Evolutionary conservation across 345 rosid genomes (phyloP), one percentile per base, ranked within the genome.

Genomic region (Pistacia integerrima): DNA sequence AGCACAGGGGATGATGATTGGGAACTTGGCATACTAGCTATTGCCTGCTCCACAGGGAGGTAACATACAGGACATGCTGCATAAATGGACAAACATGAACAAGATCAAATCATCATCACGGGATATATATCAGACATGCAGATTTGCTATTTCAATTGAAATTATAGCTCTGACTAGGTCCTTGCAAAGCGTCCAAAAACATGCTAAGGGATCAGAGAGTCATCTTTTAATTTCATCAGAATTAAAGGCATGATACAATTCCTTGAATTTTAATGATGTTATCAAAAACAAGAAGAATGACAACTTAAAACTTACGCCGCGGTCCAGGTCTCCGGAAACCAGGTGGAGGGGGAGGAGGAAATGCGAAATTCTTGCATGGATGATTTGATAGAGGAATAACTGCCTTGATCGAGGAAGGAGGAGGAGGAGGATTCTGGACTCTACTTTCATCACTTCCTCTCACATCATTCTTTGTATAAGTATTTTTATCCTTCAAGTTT

Each of bases 31-130:
- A 93, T 91, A 76, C 85, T 85, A 55, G 85, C 86, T 60, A 83
- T 86, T 17, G 97, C 98, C 84, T 87, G 90, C 73, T 88, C 92
- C 65, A 84, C 86, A 48, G 97, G 84, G 67, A 94, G 73, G 63
- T 93, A 94, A 77, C 98, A 93, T 52, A 94, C 97, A 2, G 97
- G 90, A 72, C 98, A 94, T 1, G 97, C 97, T 92, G 89, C 67
- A 71, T 52, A 65, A 67, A 65, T 41, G 62, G 38, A 77, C 41
- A 33, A 77, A 62, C 74, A 74, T 18, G 68, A 74, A 69, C 36
- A 76, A 56, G 62, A 48, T 72, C 66, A 78, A 35, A 44, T 1
- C 69, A 69, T 12, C 69, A 33, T 54, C 77, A 48, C 48, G 33
- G 35, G 55, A 60, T 20, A 64, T 41, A 64, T 52, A 46, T 36